Base-by-base conservation (phyloP, 1,139 yeast species). In the Hanseniaspora gamundiae region DNA sequence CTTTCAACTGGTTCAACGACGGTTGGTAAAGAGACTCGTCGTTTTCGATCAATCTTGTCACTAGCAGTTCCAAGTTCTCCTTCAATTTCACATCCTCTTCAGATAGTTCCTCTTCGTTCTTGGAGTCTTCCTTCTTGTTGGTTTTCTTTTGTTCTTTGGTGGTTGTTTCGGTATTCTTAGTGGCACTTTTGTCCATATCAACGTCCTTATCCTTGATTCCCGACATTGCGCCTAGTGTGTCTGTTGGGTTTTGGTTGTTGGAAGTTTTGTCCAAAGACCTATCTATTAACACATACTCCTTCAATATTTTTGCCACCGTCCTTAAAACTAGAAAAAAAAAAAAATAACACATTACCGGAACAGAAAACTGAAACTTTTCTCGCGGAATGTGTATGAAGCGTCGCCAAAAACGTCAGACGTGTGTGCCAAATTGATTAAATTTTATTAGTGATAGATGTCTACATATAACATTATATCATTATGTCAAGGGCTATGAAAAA, bases 81-180 rank as follows among this genome's bases (percentile, higher is more conserved):
- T 91, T 91, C 54, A 93, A 73, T 60, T 81, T 84, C 56, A 79
- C 82, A 64, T 93, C 99, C 62, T 91, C 98, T 62, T 88, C 98
- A 38, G 88, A 81, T 49, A 91, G 71, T 59, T 88, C 96, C 60
- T 87, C 95, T 58, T 80, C 76, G 52, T 68, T 62, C 47, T 65
- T 55, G 46, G 64, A 57, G 44, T 69, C 66, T 67, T 60, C 57
- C 51, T 53, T 45, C 53, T 51, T n/a, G n/a, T n/a, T n/a, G n/a
- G n/a, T n/a, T n/a, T n/a, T 46, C 49, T 51, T 40, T 53, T 49
- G 22, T 30, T 39, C 35, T 46, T 49, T 44, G 49, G 52, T 38
- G 14, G 14, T 16, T 45, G 51, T 45, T 52, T 52, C 40, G 45
- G 31, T 17, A 9, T 38, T 40, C 10, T 38, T 16, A n/a, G 35